Evolutionary conservation across 148 eudicot species (phyloP).

Genomic region (Spergularia marina): DNA sequence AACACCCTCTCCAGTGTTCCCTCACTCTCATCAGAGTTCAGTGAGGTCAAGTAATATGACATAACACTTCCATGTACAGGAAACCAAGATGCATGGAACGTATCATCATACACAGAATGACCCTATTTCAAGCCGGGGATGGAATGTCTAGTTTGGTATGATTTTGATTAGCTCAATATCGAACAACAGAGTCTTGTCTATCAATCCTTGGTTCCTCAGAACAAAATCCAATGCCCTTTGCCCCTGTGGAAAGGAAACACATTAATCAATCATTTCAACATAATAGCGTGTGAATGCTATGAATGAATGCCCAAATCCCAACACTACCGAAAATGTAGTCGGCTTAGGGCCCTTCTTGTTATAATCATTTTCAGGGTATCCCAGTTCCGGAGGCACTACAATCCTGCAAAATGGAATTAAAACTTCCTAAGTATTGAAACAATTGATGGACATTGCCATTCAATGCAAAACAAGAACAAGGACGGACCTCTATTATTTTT

Average conservation of each 20-base stretch:
- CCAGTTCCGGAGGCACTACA: conserved; percentile 91
- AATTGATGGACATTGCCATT: too few species aligned
- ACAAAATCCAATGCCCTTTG: conserved; percentile 96
- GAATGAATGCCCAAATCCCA: not conserved
- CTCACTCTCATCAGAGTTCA: too few species aligned
- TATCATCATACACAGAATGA: not conserved
- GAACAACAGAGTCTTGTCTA: conserved; percentile 91
- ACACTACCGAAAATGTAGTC: conserved; percentile 84
- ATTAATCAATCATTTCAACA: conserved; percentile 1
- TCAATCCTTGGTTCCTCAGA: conserved; percentile 84
- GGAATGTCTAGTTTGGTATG: conserved; percentile 33
- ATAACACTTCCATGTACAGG: too few species aligned
- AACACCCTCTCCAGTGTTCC: too few species aligned
- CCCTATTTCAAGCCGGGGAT: not conserved
- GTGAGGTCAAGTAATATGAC: too few species aligned
- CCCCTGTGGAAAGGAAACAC: conserved; percentile 47
- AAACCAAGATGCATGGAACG: not conserved
- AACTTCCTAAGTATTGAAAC: too few species aligned
- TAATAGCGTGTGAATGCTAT: not conserved
- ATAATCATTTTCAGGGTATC: conserved; percentile 83
- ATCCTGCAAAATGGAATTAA: conserved; percentile 51
- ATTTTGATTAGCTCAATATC: conserved; percentile 97
- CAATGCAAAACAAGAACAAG: too few species aligned
- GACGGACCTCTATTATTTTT: too few species aligned
- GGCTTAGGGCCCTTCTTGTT: conserved; percentile 90